phyloP scores from a whole-genome alignment of 208 protist species.

The Acanthamoeba rhysodes region DNA sequence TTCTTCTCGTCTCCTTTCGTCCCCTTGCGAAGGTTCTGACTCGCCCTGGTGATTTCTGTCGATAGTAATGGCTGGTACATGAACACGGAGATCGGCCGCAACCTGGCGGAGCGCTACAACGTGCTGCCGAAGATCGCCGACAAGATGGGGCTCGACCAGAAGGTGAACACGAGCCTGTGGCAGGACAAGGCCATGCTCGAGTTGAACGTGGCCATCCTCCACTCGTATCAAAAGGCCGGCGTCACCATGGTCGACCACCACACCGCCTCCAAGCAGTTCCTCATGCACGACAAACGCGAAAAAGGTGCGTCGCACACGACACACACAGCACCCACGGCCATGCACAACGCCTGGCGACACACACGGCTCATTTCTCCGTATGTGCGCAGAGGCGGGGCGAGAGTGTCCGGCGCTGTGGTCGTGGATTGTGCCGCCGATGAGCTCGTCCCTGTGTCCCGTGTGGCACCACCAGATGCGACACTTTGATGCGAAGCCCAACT shows the following conservation, averaged over 20 bases:
- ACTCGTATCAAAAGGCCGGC: constrained; percentile 37
- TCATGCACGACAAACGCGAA: constrained; percentile 43
- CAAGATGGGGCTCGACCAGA: constrained; percentile 51
- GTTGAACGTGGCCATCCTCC: constrained; percentile 52
- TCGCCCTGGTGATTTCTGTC: not conserved
- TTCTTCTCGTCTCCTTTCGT: not conserved
- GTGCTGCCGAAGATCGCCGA: constrained; percentile 56
- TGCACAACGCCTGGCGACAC: too few relatives aligned
- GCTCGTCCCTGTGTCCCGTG: constrained; percentile 49
- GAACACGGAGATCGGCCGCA: constrained; percentile 36
- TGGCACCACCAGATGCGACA: constrained; percentile 59
- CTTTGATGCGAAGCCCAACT: constrained; percentile 43
- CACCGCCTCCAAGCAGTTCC: constrained; percentile 44
- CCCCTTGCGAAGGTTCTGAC: not conserved
- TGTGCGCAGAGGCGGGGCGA: not conserved
- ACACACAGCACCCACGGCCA: too few relatives aligned
- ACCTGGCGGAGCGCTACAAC: constrained; percentile 55
- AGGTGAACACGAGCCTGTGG: constrained; percentile 2
- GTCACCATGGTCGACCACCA: constrained; percentile 71
- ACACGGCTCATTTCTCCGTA: too few relatives aligned
- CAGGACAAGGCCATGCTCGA: constrained; percentile 61
- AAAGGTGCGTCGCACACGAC: not conserved
- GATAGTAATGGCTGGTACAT: constrained; percentile 51
- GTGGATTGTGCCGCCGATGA: constrained; percentile 49
- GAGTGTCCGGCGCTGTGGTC: constrained; percentile 40